A percentile compares a stretch with the other conserved stretches of the same genome.
These are phyloP conservation scores for Heterobasidion occidentale DNA, from an alignment of 1,284 basidiomycete species.

Conservation along the genomic window DNA sequence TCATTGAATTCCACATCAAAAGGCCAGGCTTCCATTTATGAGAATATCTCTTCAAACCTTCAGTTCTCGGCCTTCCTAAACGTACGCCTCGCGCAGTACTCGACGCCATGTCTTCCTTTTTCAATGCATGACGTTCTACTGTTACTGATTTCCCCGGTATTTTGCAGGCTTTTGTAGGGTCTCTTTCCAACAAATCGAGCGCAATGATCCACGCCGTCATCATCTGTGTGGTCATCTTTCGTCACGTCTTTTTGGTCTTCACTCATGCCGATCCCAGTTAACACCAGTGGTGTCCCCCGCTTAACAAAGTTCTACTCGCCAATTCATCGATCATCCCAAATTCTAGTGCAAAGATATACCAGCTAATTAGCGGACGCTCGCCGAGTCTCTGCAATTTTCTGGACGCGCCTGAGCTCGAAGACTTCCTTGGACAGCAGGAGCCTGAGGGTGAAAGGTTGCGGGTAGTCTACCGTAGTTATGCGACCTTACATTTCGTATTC, in stretches of 20 bases:
- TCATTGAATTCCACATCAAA: too few species aligned
- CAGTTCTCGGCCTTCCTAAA: too few species aligned
- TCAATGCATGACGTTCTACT: too few species aligned
- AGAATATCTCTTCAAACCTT: too few species aligned
- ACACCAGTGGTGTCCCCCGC: constrained; percentile 83
- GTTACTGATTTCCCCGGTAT: too few species aligned
- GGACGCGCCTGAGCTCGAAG: constrained; percentile 83
- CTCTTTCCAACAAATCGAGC: too few species aligned
- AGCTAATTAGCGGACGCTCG: constrained; percentile 72
- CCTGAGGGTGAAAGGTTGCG: constrained; percentile 52
- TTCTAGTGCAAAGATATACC: constrained; percentile 79
- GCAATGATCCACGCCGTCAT: constrained; percentile 89
- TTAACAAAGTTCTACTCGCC: constrained; percentile 96
- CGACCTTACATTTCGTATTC: constrained; percentile 96
- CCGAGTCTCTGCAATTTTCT: constrained; percentile 85
- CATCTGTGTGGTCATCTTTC: constrained; percentile 41
- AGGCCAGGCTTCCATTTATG: too few species aligned
- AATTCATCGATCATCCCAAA: constrained; percentile 66
- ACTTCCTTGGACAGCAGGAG: constrained; percentile 56
- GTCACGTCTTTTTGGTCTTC: constrained; percentile 7
- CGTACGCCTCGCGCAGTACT: too few species aligned
- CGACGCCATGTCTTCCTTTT: too few species aligned
- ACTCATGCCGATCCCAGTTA: constrained; percentile 45
- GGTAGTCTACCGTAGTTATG: constrained; percentile 83
- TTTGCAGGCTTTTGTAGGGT: too few species aligned